Conservation (phyloP, 805 yeast species). For the Ogataea trehalophila region DNA sequence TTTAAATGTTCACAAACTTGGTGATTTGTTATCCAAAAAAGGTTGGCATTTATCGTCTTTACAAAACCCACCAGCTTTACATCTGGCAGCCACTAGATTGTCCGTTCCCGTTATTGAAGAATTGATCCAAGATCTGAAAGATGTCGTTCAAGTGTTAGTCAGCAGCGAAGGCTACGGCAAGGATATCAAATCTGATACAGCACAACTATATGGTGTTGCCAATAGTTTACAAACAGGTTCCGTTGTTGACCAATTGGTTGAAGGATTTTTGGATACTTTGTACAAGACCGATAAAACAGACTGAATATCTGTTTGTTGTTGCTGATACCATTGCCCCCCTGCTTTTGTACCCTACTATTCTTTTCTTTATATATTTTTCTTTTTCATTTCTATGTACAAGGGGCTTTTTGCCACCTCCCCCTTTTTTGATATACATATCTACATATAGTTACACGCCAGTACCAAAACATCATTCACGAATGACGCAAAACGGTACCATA, state of each 20-base stretch:
- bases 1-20: constrained; percentile 70
- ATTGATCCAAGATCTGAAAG: constrained; percentile 48
- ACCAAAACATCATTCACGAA: too few species aligned
- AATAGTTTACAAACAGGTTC: constrained; percentile 83
- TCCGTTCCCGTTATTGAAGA: constrained; percentile 59
- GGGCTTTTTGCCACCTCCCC: too few species aligned
- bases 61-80: constrained; percentile 89
- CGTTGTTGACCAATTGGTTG: constrained; percentile 74
- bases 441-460: too few species aligned
- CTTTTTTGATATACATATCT: too few species aligned
- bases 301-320: not conserved
- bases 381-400: too few species aligned
- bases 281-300: constrained; percentile 44
- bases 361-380: too few species aligned
- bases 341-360: not conserved
- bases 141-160: constrained; percentile 37
- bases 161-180: constrained; percentile 10
- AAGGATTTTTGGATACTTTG: constrained; percentile 74
- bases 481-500: too few species aligned
- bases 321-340: not conserved
- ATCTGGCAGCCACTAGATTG: constrained; percentile 79
- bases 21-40: constrained; percentile 62
- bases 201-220: constrained; percentile 93
- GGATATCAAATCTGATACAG: constrained; percentile 51
- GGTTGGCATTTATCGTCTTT: constrained; percentile 91